These are phyloP conservation scores for Coprinopsis cinerea DNA, from an alignment of 768 basidiomycete genomes.

Conservation along the genomic window DNA sequence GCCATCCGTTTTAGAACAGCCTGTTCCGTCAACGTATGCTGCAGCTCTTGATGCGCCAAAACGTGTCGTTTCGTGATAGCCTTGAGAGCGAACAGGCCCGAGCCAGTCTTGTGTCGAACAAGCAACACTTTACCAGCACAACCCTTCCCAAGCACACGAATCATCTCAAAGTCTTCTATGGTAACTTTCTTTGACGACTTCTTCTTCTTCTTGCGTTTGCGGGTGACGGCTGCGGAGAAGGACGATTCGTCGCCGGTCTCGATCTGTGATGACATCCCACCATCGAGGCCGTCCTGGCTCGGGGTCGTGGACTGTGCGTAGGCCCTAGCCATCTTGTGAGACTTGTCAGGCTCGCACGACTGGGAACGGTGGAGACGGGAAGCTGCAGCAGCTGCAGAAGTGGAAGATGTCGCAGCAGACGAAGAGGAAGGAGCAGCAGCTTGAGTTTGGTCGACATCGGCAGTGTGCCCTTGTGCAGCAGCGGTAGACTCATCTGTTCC, in stretches of 20 bases:
- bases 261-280: conserved; percentile 30
- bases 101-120: conserved; percentile 70
- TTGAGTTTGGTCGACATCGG: conserved; percentile 12
- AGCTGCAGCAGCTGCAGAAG: conserved; percentile 31
- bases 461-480: conserved; percentile 11
- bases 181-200: conserved; percentile 64
- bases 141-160: conserved; percentile 93
- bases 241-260: conserved; percentile 70
- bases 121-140: conserved; percentile 96
- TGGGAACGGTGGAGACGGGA: conserved; percentile 68
- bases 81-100: conserved; percentile 86
- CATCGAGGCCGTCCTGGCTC: conserved; percentile 42
- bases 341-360: conserved; percentile 71
- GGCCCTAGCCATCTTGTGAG: conserved; percentile 50
- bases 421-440: not conserved
- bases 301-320: conserved; percentile 51
- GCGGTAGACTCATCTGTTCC: conserved; percentile 7
- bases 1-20: conserved; percentile 93
- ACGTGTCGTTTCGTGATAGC: conserved; percentile 98
- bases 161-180: conserved; percentile 94
- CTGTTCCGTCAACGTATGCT: conserved; percentile 95
- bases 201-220: conserved; percentile 19
- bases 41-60: conserved; percentile 91
- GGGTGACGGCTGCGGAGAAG: conserved; percentile 39
- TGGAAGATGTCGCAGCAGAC: conserved; percentile 16